Base-by-base conservation (phyloP, 1,284 basidiomycete species). In the Moesziomyces parantarcticus region DNA sequence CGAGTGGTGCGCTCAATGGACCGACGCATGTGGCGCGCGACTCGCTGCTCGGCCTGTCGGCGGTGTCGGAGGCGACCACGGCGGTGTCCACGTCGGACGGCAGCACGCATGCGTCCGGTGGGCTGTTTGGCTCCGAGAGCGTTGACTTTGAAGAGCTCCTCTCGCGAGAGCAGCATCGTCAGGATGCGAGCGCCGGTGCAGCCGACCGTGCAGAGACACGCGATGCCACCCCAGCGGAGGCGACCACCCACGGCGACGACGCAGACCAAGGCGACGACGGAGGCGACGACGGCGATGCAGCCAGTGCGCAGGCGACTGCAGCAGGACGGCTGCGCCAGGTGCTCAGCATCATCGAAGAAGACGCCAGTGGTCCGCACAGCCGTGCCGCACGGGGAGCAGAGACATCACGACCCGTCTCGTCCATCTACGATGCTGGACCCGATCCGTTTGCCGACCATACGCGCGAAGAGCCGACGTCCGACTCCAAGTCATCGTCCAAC, bases 311-410 rank as follows among this genome's bases (percentile, higher is more conserved):
- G 3, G 42, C 58, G n/a, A 58, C 62, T 3, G 70, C 68, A 16
- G 59, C 65, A 2, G 55, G 53, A 5, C 36, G 71, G 29, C 52
- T 75, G 4, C 58, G 73, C 16, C 64, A 77, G 23, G 71, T 70
- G 21, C 58, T 77, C 4, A 77, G 75, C 44, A 68, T 75, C 39
- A 75, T 75, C 14, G 65, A 77, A 6, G 68, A 77, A 32, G 71
- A 73, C 26, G 29, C 40, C 5, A 58, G 54, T 20, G 59, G 65
- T 10, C 58, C 58, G 43, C 25, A 54, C 18, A 68, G 59, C 48
- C 57, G 43, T 29, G 59, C 65, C 0, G 50, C 46, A 3, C 18
- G 41, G 18, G 6, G 36, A 10, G 29, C 58, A 41, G 56, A 56
- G 0, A 56, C 52, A n/a, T 58, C 62, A 11, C 49, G 65, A 46